Evolutionary conservation across 257 asterid genomes (phyloP).

Genomic region (Hygrophila difformis): DNA sequence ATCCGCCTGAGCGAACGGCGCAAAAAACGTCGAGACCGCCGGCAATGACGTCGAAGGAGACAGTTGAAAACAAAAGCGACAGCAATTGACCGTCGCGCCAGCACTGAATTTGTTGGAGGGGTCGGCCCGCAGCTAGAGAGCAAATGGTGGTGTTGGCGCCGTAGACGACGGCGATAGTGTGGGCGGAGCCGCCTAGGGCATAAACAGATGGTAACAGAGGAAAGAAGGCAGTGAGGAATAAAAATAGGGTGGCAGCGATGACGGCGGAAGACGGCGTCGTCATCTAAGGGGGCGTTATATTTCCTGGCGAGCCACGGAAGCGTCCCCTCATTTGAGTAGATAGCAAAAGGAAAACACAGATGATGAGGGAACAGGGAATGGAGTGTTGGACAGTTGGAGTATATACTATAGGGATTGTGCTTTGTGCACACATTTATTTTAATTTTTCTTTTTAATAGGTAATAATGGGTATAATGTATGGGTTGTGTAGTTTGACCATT

Average conservation of each 20-base stretch:
- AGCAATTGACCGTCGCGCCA: conserved; percentile 37
- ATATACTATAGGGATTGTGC: too few relatives aligned
- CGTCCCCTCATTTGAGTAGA: conserved; percentile 37
- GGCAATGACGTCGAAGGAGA: conserved; percentile 68
- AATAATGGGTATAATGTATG: too few relatives aligned
- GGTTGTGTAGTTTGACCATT: too few relatives aligned
- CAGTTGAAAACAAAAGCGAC: conserved; percentile 30
- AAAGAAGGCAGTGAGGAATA: conserved; percentile 15
- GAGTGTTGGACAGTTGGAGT: too few relatives aligned
- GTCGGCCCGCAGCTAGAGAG: conserved; percentile 43
- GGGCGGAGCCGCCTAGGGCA: conserved; percentile 57
- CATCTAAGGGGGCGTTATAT: conserved; percentile 18
- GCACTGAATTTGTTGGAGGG: conserved; percentile 61
- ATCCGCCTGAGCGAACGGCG: conserved; percentile 72
- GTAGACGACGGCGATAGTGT: conserved; percentile 70
- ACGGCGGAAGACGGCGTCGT: conserved; percentile 42
- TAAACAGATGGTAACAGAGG: conserved; percentile 18
- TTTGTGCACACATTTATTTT: too few relatives aligned
- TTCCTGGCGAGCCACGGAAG: conserved; percentile 13
- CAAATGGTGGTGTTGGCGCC: conserved; percentile 59
- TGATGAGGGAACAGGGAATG: too few relatives aligned
- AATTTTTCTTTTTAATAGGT: too few relatives aligned
- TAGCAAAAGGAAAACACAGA: too few relatives aligned
- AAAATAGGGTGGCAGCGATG: conserved; percentile 20
- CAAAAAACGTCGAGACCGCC: conserved; percentile 65